Base-by-base conservation (phyloP, 805 yeast species). In the Grigorovia humatica region DNA sequence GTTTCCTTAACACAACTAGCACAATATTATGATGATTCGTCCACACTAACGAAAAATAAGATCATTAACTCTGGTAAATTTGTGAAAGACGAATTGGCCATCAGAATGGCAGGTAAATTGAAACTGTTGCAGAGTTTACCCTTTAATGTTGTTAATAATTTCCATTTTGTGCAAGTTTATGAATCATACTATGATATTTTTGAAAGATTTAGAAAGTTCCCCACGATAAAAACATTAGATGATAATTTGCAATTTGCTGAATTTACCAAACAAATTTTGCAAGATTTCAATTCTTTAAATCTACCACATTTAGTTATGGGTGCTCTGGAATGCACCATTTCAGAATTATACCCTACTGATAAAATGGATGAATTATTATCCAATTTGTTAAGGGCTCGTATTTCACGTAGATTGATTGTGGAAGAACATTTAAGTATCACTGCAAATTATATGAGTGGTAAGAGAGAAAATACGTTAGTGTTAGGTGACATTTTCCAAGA, bases 241-340 rank as follows among this genome's bases (percentile, higher is more conserved):
- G 96, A 88, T 50, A 91, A 91, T 63, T 82, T 79, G 43, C 69
- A 68, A 57, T 90, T 91, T 65, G 83, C 95, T 62, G 71, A 72
- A 27, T 76, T 80, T 50, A 70, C 90, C 51, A 74, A 78, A 29
- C 72, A 76, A 35, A 77, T 89, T 55, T 70, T 91, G 57, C 74
- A 76, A 29, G 88, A 84, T 65, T 85, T 82, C 60, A 96, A 91
- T 68, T 75, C 88, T 48, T 71, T 84, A 51, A 86, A 88, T 55
- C 73, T 91, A 54, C 93, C 97, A 1, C 91, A 90, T 65, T 72
- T 90, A 54, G 85, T 91, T 74, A 86, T 89, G 89, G 98, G 98
- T 1, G 88, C 95, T 1, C 71, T 89, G 47, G 97, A 91, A 60
- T 83, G 83, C 55, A 79, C 85, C 13, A 80, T 83, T 41, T 63